Base-by-base conservation (phyloP, 1,284 basidiomycete genomes). In the Mycosarcoma maydis region DNA sequence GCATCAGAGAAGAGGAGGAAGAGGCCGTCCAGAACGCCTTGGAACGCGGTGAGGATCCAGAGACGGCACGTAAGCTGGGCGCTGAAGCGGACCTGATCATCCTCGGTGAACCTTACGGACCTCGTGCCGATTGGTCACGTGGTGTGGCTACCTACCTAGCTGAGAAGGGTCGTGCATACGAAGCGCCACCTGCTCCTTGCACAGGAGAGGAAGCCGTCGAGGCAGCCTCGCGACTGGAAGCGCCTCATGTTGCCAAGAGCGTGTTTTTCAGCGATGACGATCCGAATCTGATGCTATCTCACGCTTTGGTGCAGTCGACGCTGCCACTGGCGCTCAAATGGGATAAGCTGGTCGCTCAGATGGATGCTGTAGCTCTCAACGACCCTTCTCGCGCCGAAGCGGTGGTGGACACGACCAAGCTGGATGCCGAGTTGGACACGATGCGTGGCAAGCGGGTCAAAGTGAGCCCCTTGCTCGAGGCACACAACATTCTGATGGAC, bases 41-140 rank as follows among this genome's bases (percentile, higher is more conserved):
- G 4, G 79, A 80, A 36, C 75, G 78, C 7, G 79, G 79, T 30
- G 78, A 80, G 41, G 71, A 78, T 32, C 59, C 77, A 2, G 61
- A 69, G 24, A 50, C 76, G 6, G 77, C 79, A 34, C 61, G 70
- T 55, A 67, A 65, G 44, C 69, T 81, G 3, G 80, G 77, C 16
- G 57, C 64, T n/a, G 80, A 81, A 56, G 73, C 77, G 9, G 80
- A 81, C 33, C 64, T 80, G n/a, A 66, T 80, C 40, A 70, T 81
- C 24, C 57, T 81, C 2, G 80, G 80, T 23, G 80, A 81, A 61
- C 77, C 75, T 22, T 43, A 68, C 33, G 79, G 79, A 10, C 68
- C 79, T 5, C 64, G 64, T 11, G 49, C 66, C 16, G 54, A 73
- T 7, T 81, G 79, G 79, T 64, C 72, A 20, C 73, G 70, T 5